Evolutionary conservation across 352 stramenopile genomes (phyloP).

Genomic region (Lagenidium giganteum): DNA sequence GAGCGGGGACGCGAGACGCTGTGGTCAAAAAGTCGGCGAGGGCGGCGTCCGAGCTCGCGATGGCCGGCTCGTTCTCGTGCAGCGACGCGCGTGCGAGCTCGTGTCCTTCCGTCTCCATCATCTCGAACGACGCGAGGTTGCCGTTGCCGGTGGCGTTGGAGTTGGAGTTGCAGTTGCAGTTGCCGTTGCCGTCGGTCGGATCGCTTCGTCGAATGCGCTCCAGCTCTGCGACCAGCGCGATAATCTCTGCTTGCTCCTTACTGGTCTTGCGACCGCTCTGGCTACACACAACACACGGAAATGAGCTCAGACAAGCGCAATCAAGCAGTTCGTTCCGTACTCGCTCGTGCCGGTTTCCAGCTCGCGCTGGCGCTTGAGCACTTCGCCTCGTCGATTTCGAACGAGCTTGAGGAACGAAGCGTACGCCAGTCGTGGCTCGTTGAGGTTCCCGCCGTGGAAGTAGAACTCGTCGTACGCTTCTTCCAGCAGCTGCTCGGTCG

Average conservation of each 20-base stretch:
- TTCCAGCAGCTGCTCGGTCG: slow-evolving; percentile 58
- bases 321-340: not conserved
- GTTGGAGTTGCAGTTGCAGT: not conserved
- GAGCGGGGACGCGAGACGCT: not conserved
- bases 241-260: slow-evolving; percentile 54
- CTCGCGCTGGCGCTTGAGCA: slow-evolving; percentile 20
- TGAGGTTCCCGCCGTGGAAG: slow-evolving; percentile 48
- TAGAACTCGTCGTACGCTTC: slow-evolving; percentile 71
- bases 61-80: no score
- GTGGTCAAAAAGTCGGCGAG: slow-evolving; percentile 10
- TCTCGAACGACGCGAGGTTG: not conserved
- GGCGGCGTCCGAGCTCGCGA: not conserved
- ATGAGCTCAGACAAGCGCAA: not conserved
- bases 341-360: not conserved
- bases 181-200: slow-evolving; percentile 4
- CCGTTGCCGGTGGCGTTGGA: not conserved
- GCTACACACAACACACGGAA: slow-evolving; percentile 1
- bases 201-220: slow-evolving; percentile 36
- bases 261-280: slow-evolving; percentile 17
- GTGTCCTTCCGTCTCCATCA: no score
- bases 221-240: slow-evolving; percentile 45
- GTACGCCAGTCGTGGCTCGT: slow-evolving; percentile 52
- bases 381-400: slow-evolving; percentile 56
- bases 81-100: no score
- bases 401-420: slow-evolving; percentile 61